phyloP scores from a whole-genome alignment of 805 yeast genomes.

The Starmerella bacillaris region DNA sequence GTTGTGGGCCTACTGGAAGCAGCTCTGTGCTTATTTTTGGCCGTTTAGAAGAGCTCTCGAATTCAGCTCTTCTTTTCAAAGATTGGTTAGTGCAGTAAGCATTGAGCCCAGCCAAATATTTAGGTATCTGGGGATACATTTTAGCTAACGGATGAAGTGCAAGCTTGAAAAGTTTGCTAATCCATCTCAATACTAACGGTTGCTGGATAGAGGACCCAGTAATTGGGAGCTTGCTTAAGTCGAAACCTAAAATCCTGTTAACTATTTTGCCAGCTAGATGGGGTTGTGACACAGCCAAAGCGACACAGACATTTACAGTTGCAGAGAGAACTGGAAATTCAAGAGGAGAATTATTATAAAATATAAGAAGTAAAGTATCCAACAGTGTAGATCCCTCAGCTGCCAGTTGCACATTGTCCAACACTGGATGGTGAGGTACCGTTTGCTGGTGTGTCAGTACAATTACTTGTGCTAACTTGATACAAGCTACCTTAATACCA shows the following conservation, averaged over 20 bases:
- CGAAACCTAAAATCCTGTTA: conserved; percentile 42
- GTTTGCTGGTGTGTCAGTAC: conserved; percentile 26
- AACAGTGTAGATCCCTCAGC: conserved; percentile 54
- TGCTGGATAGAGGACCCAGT: conserved; percentile 18
- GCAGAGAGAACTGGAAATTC: conserved; percentile 25
- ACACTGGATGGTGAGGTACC: conserved; percentile 35
- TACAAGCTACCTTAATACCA: conserved; percentile 49
- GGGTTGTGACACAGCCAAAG: conserved; percentile 50
- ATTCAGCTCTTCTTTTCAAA: conserved; percentile 21
- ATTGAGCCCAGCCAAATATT: conserved; percentile 18
- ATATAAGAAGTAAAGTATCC: conserved; percentile 41
- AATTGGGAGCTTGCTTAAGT: conserved; percentile 16
- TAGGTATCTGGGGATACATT: conserved; percentile 17
- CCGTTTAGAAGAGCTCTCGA: conserved; percentile 17
- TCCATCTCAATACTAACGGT: conserved; percentile 18
- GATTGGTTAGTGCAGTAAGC: conserved; percentile 19
- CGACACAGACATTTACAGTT: conserved; percentile 33
- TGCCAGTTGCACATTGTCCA: conserved; percentile 38
- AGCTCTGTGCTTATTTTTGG: conserved; percentile 15
- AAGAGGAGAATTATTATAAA: conserved; percentile 23
- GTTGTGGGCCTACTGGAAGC: conserved; percentile 15
- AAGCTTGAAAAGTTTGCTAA: conserved; percentile 15
- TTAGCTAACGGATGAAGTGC: conserved; percentile 13
- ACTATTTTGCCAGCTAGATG: conserved; percentile 38
- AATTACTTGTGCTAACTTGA: conserved; percentile 50